Evolutionary conservation across 2,329 filamentous ascomycete genomes (phyloP).

Genomic region (Hymenoscyphus albidus): DNA sequence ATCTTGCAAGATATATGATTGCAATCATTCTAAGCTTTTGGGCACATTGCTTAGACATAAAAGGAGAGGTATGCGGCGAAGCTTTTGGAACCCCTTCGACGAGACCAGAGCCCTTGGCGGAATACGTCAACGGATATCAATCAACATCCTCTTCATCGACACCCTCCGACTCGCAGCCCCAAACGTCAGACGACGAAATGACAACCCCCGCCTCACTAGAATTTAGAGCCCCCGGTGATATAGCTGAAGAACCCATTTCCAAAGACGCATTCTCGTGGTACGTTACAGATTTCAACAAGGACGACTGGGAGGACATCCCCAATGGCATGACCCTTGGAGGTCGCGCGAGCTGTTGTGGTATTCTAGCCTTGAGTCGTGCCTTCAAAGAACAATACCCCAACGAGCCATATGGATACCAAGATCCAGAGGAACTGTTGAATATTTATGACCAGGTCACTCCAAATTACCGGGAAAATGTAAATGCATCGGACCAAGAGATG

Average conservation of each 20-base stretch:
- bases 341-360: neutral
- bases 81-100: too few species aligned
- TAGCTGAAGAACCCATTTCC: neutral
- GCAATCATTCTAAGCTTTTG: too few species aligned
- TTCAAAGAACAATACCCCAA: conserved; percentile 3
- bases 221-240: neutral
- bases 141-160: neutral
- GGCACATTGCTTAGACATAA: too few species aligned
- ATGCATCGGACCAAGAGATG: conserved; percentile 5
- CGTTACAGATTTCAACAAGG: neutral
- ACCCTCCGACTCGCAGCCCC: neutral
- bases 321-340: neutral
- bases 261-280: conserved; percentile 2
- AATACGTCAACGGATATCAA: too few species aligned
- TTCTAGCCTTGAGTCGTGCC: neutral
- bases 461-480: neutral
- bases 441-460: neutral
- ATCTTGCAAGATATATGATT: neutral
- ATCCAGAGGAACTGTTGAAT: neutral
- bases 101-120: too few species aligned
- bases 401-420: neutral
- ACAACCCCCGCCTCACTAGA: neutral
- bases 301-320: neutral
- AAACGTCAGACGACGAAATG: neutral
- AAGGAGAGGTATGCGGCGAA: too few species aligned